phyloP scores from a whole-genome alignment of 495 filamentous ascomycete genomes.

The Platismatia glauca region DNA sequence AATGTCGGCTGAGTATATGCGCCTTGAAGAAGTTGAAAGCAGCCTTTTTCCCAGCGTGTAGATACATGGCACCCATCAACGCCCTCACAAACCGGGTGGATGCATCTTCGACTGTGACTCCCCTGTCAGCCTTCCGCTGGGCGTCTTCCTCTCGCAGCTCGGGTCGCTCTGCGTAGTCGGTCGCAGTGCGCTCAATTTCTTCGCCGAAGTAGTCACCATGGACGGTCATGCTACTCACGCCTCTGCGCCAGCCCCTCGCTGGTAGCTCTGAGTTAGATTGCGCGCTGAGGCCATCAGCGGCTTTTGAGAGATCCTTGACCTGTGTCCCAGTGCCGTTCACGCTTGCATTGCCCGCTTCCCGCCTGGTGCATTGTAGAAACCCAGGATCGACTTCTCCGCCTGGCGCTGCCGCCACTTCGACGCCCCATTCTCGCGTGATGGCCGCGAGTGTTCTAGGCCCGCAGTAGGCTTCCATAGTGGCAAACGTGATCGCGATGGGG shows the following conservation, averaged over 20 bases:
- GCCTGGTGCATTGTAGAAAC: conserved; percentile 67
- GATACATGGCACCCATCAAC: conserved; percentile 71
- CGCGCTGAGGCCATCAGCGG: conserved; percentile 26
- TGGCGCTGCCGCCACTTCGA: conserved; percentile 72
- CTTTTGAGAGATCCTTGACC: conserved; percentile 28
- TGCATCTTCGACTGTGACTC: conserved; percentile 39
- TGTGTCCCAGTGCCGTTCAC: conserved; percentile 31
- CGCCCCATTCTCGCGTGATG: conserved; percentile 77
- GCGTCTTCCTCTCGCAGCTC: conserved; percentile 16
- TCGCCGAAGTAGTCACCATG: conserved; percentile 78
- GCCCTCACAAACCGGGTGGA: conserved; percentile 67
- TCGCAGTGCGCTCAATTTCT: conserved; percentile 28
- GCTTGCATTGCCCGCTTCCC: conserved; percentile 49
- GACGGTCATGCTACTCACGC: conserved; percentile 59
- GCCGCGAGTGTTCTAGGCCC: conserved; percentile 60
- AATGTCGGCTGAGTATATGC: conserved; percentile 71
- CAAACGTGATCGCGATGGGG: conserved; percentile 70
- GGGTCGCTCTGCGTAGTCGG: conserved; percentile 10
- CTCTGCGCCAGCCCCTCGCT: conserved; percentile 52
- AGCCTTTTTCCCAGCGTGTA: conserved; percentile 61
- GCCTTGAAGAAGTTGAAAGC: conserved; percentile 71
- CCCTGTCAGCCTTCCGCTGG: conserved; percentile 26
- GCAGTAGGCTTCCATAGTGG: conserved; percentile 73
- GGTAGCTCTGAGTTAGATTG: conserved; percentile 17
- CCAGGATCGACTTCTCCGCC: conserved; percentile 90